Evolutionary conservation across 331 rosid genomes (phyloP).

Genomic region (Pyracantha coccinea): DNA sequence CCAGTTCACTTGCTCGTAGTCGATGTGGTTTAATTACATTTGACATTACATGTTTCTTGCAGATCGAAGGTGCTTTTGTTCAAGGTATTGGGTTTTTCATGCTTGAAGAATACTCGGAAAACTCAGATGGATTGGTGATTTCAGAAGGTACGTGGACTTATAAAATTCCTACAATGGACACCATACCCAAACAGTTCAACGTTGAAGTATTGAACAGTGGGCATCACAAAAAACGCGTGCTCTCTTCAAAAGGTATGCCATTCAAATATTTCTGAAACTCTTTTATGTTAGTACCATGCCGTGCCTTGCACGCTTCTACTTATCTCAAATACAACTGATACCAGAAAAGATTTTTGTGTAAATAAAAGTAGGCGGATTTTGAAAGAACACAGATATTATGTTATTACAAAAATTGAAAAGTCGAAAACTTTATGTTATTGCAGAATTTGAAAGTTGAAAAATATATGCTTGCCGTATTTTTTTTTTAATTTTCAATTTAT

Average conservation of each 20-base stretch:
- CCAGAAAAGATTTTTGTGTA: neutral
- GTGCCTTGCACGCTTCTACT: neutral
- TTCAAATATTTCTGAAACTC: too few relatives aligned
- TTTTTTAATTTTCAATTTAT: too few relatives aligned
- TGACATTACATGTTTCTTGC: conserved; percentile 12
- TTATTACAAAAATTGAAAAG: neutral
- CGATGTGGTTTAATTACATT: neutral
- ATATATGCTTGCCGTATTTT: neutral
- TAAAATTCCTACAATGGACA: conserved; percentile 84
- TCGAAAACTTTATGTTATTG: neutral
- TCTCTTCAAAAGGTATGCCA: conserved; percentile 77
- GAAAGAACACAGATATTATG: neutral
- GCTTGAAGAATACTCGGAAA: conserved; percentile 70
- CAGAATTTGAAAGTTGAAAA: neutral
- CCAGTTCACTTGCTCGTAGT: neutral
- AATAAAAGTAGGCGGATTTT: neutral
- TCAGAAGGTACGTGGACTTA: conserved; percentile 77
- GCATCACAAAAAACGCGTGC: conserved; percentile 62
- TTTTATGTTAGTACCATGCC: neutral
- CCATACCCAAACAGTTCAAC: conserved; percentile 78
- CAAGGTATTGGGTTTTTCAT: conserved; percentile 90
- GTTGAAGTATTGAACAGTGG: conserved; percentile 76
- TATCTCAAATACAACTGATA: neutral
- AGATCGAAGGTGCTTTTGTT: conserved; percentile 97
- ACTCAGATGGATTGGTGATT: conserved; percentile 55